phyloP scores from a whole-genome alignment of 805 yeast species.

The Yamadazyma scolyti region DNA sequence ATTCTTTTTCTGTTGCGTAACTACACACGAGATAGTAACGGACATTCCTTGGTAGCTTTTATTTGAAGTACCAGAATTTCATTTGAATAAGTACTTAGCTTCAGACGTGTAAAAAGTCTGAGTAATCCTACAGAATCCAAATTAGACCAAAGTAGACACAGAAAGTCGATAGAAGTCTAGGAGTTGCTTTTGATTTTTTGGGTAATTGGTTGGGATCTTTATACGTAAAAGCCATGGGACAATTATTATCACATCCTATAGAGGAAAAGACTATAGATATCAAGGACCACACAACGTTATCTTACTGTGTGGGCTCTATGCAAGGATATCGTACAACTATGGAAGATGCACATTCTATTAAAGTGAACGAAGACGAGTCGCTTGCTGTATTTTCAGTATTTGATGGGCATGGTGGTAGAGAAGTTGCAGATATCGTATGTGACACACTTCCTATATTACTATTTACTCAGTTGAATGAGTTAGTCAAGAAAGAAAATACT shows the following conservation, averaged over 20 bases:
- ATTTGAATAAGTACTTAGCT: no score
- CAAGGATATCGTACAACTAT: slow-evolving; percentile 72
- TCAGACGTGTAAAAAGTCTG: no score
- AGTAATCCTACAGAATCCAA: no score
- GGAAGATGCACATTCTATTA: slow-evolving; percentile 70
- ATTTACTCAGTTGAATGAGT: slow-evolving; percentile 22
- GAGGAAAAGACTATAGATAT: slow-evolving; percentile 61
- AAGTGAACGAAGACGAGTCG: slow-evolving; percentile 40
- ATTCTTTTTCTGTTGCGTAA: no score
- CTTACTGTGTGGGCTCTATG: slow-evolving; percentile 69
- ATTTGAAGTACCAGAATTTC: no score
- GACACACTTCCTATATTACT: slow-evolving; percentile 35
- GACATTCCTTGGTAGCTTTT: no score
- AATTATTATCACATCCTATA: slow-evolving; percentile 68
- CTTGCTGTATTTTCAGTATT: slow-evolving; percentile 63
- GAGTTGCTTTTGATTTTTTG: no score
- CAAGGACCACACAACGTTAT: slow-evolving; percentile 40
- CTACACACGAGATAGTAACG: no score
- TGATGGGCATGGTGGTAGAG: slow-evolving; percentile 81
- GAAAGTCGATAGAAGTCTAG: no score
- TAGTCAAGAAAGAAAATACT: slow-evolving; percentile 5
- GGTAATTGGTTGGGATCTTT: no score
- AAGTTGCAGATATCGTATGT: slow-evolving; percentile 53
- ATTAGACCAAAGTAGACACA: no score
- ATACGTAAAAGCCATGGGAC: slow-evolving; percentile 69